Evolutionary conservation across 306 rosid species (phyloP).

Genomic region (Inga laurina): DNA sequence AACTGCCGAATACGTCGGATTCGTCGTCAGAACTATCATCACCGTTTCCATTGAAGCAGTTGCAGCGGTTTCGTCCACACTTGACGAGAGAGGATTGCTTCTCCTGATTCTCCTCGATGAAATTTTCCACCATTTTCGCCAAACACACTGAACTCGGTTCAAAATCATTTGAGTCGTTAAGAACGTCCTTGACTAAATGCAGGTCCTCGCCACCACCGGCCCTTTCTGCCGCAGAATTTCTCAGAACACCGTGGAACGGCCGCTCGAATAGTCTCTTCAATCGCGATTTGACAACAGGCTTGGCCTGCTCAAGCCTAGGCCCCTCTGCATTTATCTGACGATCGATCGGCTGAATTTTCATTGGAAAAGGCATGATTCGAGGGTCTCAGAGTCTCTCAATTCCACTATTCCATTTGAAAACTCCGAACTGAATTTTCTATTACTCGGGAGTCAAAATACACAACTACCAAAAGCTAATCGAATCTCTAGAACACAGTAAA

Average conservation of each 20-base stretch:
- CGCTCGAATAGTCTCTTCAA: slow-evolving; percentile 83
- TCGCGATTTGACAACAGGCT: slow-evolving; percentile 72
- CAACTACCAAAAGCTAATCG: slow-evolving; percentile 18
- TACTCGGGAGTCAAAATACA: slow-evolving; percentile 11
- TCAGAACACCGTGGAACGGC: slow-evolving; percentile 63
- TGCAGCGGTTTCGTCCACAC: slow-evolving; percentile 67
- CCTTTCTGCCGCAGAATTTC: slow-evolving; percentile 48
- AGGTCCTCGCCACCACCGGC: slow-evolving; percentile 36
- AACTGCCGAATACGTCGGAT: slow-evolving; percentile 34
- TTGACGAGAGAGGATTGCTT: slow-evolving; percentile 47
- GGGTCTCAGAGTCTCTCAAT: slow-evolving; percentile 21
- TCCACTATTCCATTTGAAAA: slow-evolving; percentile 35
- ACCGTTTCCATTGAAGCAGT: slow-evolving; percentile 56
- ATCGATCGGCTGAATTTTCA: slow-evolving; percentile 92
- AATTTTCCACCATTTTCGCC: slow-evolving; percentile 81
- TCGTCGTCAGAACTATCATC: slow-evolving; percentile 63
- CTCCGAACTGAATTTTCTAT: slow-evolving; percentile 28
- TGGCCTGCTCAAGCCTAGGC: slow-evolving; percentile 48
- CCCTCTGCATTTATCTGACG: slow-evolving; percentile 43
- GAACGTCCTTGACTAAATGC: slow-evolving; percentile 42
- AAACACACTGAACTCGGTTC: slow-evolving; percentile 83
- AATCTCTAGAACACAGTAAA: slow-evolving; percentile 36
- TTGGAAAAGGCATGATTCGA: slow-evolving; percentile 54
- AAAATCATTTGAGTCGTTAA: slow-evolving; percentile 39
- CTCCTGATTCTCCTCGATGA: slow-evolving; percentile 74